These are phyloP conservation scores for Porphyridium purpureum DNA, from an alignment of 23 red algal species.

Conservation along the genomic window DNA sequence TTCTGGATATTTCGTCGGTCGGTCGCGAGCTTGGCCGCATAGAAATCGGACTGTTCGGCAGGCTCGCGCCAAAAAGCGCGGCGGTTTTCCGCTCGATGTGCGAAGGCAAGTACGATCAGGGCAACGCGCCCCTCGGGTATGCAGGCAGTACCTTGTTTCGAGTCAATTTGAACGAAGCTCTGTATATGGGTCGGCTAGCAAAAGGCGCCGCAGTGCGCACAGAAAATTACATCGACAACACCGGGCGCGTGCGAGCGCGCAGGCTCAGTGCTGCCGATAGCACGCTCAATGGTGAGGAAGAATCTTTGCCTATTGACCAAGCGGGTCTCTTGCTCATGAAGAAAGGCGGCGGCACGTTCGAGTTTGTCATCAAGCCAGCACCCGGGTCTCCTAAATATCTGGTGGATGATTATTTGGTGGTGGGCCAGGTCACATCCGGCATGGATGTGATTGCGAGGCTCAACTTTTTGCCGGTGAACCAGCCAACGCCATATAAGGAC, in stretches of 20 bases:
- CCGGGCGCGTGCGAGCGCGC: background rate
- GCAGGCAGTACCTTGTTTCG: background rate
- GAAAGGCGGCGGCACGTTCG: background rate
- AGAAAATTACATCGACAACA: background rate
- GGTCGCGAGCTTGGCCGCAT: background rate
- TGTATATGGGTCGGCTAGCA: background rate
- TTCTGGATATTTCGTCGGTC: background rate
- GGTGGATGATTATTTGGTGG: conserved; percentile 7
- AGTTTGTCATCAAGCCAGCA: background rate
- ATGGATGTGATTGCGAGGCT: conserved; percentile 6
- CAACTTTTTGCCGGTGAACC: conserved; percentile 7
- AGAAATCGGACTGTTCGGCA: background rate
- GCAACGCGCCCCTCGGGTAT: background rate
- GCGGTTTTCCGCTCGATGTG: background rate
- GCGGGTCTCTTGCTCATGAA: background rate
- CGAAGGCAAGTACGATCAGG: background rate
- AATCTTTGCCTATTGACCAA: background rate
- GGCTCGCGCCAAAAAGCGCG: background rate
- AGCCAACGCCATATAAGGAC: conserved; percentile 3
- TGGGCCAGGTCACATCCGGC: conserved; percentile 4
- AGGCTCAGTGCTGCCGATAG: background rate
- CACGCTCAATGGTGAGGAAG: background rate
- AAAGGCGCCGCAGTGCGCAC: background rate
- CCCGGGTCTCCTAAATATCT: background rate
- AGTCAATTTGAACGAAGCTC: background rate